Conservation (phyloP, 2,329 filamentous ascomycete genomes). For the Monascus ruber region DNA sequence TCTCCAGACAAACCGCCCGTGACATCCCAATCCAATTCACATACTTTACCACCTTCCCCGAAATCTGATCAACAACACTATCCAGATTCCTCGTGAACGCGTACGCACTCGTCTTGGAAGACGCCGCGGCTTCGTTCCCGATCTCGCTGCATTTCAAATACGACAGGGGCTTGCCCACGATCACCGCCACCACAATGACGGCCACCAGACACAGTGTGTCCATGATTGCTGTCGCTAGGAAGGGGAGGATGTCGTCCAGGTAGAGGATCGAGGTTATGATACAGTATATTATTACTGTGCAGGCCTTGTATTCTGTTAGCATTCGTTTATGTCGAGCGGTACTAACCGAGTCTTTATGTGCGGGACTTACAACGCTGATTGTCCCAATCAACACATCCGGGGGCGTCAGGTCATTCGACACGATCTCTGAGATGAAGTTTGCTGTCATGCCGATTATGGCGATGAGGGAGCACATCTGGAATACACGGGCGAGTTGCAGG, state of each 20-base stretch:
- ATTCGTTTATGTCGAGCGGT: neutral
- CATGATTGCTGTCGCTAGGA: conserved; percentile 54
- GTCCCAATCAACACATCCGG: conserved; percentile 67
- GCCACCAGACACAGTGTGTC: conserved; percentile 64
- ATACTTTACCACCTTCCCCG: conserved; percentile 40
- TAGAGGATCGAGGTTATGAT: conserved; percentile 73
- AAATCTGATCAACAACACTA: conserved; percentile 40
- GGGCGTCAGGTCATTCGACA: conserved; percentile 51
- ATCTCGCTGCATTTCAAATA: conserved; percentile 60
- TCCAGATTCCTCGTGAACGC: conserved; percentile 44
- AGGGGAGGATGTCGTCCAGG: conserved; percentile 62
- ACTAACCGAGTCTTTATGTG: too few relatives aligned
- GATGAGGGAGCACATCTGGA: conserved; percentile 62
- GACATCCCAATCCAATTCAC: conserved; percentile 48
- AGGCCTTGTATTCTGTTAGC: conserved; percentile 44
- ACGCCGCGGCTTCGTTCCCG: conserved; percentile 30
- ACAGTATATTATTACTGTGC: conserved; percentile 67
- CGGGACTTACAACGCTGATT: conserved; percentile 59
- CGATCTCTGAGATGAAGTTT: conserved; percentile 72
- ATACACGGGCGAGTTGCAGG: conserved; percentile 60
- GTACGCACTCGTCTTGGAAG: conserved; percentile 34
- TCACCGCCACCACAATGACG: conserved; percentile 63
- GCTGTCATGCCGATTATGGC: conserved; percentile 68
- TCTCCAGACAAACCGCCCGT: conserved; percentile 62
- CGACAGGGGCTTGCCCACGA: conserved; percentile 69